A percentile compares a stretch with the other conserved stretches of the same genome.
These are phyloP conservation scores for Meripilus lineatus DNA, from an alignment of 1,284 basidiomycete species.

Conservation along the genomic window DNA sequence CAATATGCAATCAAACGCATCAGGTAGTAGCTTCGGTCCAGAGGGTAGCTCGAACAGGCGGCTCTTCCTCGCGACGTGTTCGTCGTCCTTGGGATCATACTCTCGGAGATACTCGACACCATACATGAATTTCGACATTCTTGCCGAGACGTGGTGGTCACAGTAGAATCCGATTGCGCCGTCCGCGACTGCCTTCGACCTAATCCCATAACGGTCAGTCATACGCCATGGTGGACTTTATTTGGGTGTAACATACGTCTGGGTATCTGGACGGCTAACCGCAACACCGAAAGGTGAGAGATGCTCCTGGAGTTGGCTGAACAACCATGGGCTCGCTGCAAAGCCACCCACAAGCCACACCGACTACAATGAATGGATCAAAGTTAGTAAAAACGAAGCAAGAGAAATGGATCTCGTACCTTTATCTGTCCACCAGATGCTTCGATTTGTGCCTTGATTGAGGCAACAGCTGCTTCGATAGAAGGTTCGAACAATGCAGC, in stretches of 20 bases:
- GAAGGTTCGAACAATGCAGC: conserved; percentile 74
- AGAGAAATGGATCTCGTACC: conserved; percentile 29
- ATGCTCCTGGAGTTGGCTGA: conserved; percentile 64
- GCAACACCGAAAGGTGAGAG: conserved; percentile 49
- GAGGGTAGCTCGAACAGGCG: conserved; percentile 70
- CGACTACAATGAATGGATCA: conserved; percentile 34
- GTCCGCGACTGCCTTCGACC: conserved; percentile 77
- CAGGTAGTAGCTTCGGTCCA: conserved; percentile 65
- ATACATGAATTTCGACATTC: conserved; percentile 75
- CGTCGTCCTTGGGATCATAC: conserved; percentile 56
- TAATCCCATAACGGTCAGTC: conserved; percentile 23
- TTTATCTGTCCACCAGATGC: conserved; percentile 61
- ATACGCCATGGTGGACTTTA: neutral
- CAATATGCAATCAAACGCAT: conserved; percentile 77
- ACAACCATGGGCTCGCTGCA: conserved; percentile 75
- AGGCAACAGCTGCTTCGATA: conserved; percentile 60
- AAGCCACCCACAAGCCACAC: conserved; percentile 79
- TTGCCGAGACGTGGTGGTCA: conserved; percentile 74
- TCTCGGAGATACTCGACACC: conserved; percentile 74
- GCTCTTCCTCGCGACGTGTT: conserved; percentile 58
- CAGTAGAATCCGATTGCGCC: conserved; percentile 79
- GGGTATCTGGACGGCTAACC: conserved; percentile 69
- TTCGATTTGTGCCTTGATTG: conserved; percentile 68
- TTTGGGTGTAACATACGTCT: conserved; percentile 46
- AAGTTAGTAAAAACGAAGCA: neutral